Evolutionary conservation across 768 basidiomycete species (phyloP).

Genomic region (Phaffia australis): DNA sequence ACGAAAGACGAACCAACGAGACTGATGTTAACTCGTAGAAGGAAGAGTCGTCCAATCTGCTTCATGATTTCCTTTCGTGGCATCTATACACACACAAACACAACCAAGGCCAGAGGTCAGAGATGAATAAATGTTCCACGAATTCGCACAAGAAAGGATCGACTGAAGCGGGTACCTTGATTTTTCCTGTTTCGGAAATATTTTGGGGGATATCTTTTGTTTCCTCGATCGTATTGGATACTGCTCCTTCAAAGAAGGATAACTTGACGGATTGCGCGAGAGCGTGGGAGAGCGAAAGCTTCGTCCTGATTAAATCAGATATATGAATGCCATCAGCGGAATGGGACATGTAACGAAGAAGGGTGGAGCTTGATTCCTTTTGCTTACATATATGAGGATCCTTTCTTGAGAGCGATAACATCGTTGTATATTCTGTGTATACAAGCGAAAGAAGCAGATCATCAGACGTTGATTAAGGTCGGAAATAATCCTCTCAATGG

Average conservation of each 20-base stretch:
- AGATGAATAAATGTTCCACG: background rate
- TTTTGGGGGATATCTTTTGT: constrained; percentile 92
- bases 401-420: constrained; percentile 82
- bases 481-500: background rate
- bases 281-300: constrained; percentile 86
- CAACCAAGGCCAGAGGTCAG: background rate
- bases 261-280: constrained; percentile 95
- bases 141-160: background rate
- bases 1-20: constrained; percentile 61
- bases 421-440: constrained; percentile 78
- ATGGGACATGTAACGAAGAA: background rate
- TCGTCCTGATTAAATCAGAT: constrained; percentile 56
- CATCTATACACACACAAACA: constrained; percentile 31
- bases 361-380: background rate
- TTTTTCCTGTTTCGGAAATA: constrained; percentile 88
- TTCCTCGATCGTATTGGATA: constrained; percentile 85
- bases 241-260: constrained; percentile 87
- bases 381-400: constrained; percentile 84
- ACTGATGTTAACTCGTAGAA: constrained; percentile 85
- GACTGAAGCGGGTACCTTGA: constrained; percentile 46
- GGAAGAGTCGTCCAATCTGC: constrained; percentile 88
- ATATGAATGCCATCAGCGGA: too few relatives aligned
- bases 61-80: constrained; percentile 77
- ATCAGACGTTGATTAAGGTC: background rate
- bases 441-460: background rate